phyloP scores from a whole-genome alignment of 2,329 filamentous ascomycete species.

The Exophiala dermatitidis region DNA sequence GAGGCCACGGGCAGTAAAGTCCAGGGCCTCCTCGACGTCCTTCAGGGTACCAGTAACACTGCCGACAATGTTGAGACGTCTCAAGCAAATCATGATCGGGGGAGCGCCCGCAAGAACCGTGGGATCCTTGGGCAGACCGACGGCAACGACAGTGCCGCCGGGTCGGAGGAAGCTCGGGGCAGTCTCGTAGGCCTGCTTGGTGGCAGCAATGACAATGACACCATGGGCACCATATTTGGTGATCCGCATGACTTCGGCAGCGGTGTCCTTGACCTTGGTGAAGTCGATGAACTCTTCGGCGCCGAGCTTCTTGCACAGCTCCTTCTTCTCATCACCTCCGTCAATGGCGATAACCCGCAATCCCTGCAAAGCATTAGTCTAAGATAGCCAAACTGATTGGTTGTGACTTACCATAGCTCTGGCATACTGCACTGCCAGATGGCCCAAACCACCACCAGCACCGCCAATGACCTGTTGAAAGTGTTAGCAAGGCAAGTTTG shows the following conservation, averaged over 20 bases:
- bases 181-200: slow-evolving; percentile 33
- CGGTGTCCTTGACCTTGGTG: slow-evolving; percentile 31
- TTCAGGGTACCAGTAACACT: slow-evolving; percentile 40
- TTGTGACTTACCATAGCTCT: slow-evolving; percentile 27
- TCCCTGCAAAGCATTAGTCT: slow-evolving; percentile 16
- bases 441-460: slow-evolving; percentile 31
- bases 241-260: slow-evolving; percentile 32
- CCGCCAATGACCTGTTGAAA: slow-evolving; percentile 23
- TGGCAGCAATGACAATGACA: slow-evolving; percentile 34
- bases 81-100: slow-evolving; percentile 36
- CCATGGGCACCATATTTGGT: slow-evolving; percentile 36
- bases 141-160: slow-evolving; percentile 34
- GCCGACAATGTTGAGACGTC: slow-evolving; percentile 39
- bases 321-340: slow-evolving; percentile 33
- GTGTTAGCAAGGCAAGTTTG: neutral
- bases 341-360: slow-evolving; percentile 38
- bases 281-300: slow-evolving; percentile 37
- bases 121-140: slow-evolving; percentile 33
- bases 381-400: neutral
- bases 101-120: slow-evolving; percentile 34
- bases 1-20: slow-evolving; percentile 39
- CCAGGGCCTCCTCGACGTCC: slow-evolving; percentile 42
- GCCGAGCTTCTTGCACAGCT: slow-evolving; percentile 34
- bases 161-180: slow-evolving; percentile 32
- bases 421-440: slow-evolving; percentile 32